These are phyloP conservation scores for Cyclospora cayetanensis DNA, from an alignment of 169 alveolate genomes.

Conservation along the genomic window DNA sequence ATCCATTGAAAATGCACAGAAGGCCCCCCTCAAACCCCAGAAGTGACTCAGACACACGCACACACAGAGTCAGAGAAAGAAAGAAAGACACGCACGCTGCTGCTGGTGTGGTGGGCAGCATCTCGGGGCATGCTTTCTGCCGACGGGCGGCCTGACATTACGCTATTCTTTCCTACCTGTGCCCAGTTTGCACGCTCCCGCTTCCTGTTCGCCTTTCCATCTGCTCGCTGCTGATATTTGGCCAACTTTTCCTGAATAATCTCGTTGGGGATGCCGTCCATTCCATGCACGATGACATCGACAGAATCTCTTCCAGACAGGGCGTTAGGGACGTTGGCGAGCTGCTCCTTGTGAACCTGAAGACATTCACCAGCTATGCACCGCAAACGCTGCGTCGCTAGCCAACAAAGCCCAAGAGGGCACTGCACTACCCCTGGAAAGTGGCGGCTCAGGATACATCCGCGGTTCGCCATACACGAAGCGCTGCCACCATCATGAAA, in stretches of 20 bases:
- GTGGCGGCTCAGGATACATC: not conserved
- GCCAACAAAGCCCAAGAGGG: not conserved
- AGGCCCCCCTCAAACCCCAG: not conserved
- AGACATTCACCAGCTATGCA: not conserved
- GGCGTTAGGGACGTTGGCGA: slow-evolving; percentile 95
- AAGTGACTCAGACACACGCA: not conserved
- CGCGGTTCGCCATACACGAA: too few relatives aligned
- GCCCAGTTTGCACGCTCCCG: slow-evolving; percentile 88
- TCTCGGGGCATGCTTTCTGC: not conserved
- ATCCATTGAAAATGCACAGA: not conserved
- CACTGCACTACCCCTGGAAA: not conserved
- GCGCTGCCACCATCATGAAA: too few relatives aligned
- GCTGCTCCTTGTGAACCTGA: slow-evolving; percentile 93
- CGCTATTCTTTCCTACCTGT: slow-evolving; percentile 70
- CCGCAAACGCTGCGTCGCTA: not conserved
- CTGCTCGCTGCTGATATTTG: slow-evolving; percentile 79
- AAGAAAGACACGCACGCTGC: not conserved
- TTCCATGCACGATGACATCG: slow-evolving; percentile 95
- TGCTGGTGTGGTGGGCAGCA: not conserved
- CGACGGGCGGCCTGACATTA: not conserved
- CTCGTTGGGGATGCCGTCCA: slow-evolving; percentile 97
- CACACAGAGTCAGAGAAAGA: not conserved
- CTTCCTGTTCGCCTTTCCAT: slow-evolving; percentile 80
- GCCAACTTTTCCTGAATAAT: slow-evolving; percentile 85
- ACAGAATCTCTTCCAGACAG: slow-evolving; percentile 95